phyloP scores from a whole-genome alignment of 2,329 filamentous ascomycete species.

The Parastagonospora nodorum region DNA sequence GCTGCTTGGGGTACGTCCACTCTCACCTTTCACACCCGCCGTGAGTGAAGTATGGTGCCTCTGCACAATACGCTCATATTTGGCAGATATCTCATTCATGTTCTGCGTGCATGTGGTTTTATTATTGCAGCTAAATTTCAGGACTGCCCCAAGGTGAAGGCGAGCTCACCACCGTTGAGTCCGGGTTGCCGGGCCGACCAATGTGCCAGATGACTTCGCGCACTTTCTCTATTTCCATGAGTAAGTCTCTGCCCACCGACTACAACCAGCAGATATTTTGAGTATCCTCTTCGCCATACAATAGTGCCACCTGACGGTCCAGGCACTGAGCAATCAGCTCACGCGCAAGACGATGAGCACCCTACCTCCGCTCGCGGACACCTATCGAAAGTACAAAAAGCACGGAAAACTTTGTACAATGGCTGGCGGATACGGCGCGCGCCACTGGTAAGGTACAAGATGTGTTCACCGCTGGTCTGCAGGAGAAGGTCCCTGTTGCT shows the following conservation, averaged over 20 bases:
- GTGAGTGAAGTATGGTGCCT: too few species aligned
- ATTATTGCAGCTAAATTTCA: too few species aligned
- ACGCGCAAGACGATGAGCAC: not conserved
- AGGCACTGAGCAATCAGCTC: not conserved
- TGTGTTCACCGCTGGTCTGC: not conserved
- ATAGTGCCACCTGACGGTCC: not conserved
- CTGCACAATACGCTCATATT: too few species aligned
- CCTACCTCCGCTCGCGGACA: not conserved
- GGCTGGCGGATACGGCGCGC: not conserved
- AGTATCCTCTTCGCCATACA: not conserved
- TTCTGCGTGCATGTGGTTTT: too few species aligned
- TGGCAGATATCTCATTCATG: too few species aligned
- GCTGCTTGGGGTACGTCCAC: slow-evolving; percentile 12
- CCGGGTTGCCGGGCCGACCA: too few species aligned
- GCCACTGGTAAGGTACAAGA: not conserved
- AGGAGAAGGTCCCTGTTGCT: not conserved
- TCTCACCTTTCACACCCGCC: too few species aligned
- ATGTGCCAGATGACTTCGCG: too few species aligned
- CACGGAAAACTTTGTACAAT: slow-evolving; percentile 1
- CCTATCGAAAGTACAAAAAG: not conserved
- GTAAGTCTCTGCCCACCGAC: not conserved
- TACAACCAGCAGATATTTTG: not conserved
- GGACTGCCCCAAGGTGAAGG: too few species aligned
- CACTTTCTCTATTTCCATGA: too few species aligned
- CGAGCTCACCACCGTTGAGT: too few species aligned